Evolutionary conservation across 345 rosid genomes (phyloP).

Genomic region (Salix purpurea): DNA sequence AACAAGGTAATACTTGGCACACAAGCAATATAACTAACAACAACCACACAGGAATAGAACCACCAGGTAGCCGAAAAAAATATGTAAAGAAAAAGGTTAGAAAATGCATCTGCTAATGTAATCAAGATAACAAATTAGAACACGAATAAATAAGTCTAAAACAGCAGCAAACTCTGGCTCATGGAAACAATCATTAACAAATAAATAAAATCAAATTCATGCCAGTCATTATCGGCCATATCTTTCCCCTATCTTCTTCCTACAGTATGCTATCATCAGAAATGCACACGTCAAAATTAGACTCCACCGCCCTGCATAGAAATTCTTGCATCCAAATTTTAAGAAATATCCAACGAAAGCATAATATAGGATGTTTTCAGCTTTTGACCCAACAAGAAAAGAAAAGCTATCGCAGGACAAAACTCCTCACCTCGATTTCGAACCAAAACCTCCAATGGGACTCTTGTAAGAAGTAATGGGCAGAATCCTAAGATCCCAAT

Average conservation of each 20-base stretch:
- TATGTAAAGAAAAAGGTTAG: neutral
- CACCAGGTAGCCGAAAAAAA: neutral
- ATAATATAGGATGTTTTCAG: neutral
- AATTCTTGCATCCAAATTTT: neutral
- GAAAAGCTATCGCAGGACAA: neutral
- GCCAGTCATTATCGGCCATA: neutral
- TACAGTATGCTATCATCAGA: neutral
- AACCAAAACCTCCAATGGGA: constrained; percentile 29
- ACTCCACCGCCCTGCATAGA: neutral
- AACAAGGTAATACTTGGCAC: neutral
- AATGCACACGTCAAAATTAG: neutral
- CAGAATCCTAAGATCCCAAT: constrained; percentile 64
- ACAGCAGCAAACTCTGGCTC: neutral
- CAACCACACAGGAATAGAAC: neutral
- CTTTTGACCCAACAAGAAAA: neutral
- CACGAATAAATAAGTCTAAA: neutral
- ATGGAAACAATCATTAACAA: neutral
- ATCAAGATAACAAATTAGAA: neutral
- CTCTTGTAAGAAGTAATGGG: constrained; percentile 44
- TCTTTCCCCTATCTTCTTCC: neutral
- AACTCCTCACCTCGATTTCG: constrained; percentile 51
- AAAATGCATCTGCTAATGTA: neutral
- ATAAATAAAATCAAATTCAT: neutral
- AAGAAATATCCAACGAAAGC: neutral
- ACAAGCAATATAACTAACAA: neutral